Percentiles rank a stretch among this genome's conserved stretches.
Evolutionary conservation across 139 green algal genomes (phyloP).

Genomic region (Cymbomonas tetramitiformis): DNA sequence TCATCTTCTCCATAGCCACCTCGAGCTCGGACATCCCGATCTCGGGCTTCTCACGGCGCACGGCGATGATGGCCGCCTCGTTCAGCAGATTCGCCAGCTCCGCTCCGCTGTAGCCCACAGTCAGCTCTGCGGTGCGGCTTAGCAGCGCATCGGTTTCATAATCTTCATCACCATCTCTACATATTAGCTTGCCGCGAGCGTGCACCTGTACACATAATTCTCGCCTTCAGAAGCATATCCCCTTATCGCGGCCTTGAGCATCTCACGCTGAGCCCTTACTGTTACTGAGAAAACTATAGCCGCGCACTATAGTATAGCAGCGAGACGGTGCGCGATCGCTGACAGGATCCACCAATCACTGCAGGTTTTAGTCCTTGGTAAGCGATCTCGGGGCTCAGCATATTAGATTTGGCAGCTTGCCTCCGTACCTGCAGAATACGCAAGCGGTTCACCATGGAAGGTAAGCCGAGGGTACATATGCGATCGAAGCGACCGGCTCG

Average conservation of each 20-base stretch:
- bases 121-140: slow-evolving; percentile 9
- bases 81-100: slow-evolving; percentile 22
- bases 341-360: too few relatives aligned
- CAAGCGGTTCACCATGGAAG: slow-evolving; percentile 7
- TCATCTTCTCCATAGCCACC: slow-evolving; percentile 15
- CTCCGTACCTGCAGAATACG: too few relatives aligned
- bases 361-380: too few relatives aligned
- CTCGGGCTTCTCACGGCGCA: slow-evolving; percentile 8
- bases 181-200: slow-evolving; percentile 11
- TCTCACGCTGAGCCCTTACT: too few relatives aligned
- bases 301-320: too few relatives aligned
- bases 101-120: slow-evolving; percentile 16
- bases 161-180: background rate
- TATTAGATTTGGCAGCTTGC: too few relatives aligned
- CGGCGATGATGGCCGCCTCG: slow-evolving; percentile 19
- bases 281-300: too few relatives aligned
- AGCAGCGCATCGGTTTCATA: slow-evolving; percentile 8
- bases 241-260: too few relatives aligned
- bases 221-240: background rate
- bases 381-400: too few relatives aligned
- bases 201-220: slow-evolving; percentile 14
- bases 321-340: too few relatives aligned
- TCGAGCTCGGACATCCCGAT: slow-evolving; percentile 18
- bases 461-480: slow-evolving; percentile 35
- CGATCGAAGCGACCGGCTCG: slow-evolving; percentile 79